A percentile compares a stretch with the other conserved stretches of the same genome.
These are phyloP conservation scores for Sporobolomyces phaffii DNA, from an alignment of 768 basidiomycete species.

Conservation along the genomic window DNA sequence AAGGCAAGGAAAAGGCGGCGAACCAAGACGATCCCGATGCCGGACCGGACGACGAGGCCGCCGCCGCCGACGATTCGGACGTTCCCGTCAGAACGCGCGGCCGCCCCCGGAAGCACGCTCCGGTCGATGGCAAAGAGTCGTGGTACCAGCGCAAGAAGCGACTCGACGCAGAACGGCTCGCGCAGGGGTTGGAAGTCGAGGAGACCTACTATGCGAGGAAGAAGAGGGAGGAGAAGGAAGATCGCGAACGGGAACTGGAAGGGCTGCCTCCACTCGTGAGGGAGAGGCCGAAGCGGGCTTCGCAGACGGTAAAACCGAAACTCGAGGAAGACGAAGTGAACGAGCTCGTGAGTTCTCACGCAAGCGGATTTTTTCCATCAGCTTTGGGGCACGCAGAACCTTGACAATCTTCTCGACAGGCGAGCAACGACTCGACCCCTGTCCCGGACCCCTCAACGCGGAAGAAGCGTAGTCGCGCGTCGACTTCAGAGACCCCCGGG, in stretches of 20 bases:
- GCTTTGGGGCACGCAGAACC: no score
- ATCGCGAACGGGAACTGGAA: conserved; percentile 24
- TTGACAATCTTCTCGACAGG: no score
- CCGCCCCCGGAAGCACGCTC: conserved; percentile 25
- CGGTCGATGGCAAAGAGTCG: background rate
- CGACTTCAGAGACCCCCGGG: conserved; percentile 22
- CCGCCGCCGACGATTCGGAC: conserved; percentile 43
- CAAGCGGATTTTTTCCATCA: no score
- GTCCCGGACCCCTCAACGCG: background rate
- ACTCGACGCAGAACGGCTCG: conserved; percentile 1
- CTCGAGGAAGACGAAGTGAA: conserved; percentile 14
- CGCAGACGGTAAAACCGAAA: conserved; percentile 6
- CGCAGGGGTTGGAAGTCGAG: conserved; percentile 1
- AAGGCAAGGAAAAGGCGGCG: conserved; percentile 5
- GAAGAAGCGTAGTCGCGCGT: conserved; percentile 43
- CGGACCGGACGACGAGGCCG: background rate
- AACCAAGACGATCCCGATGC: background rate
- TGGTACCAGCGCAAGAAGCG: conserved; percentile 11
- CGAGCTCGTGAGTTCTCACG: background rate
- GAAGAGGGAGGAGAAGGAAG: conserved; percentile 34
- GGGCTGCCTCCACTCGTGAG: conserved; percentile 28
- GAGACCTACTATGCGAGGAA: conserved; percentile 38
- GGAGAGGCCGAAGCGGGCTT: conserved; percentile 33
- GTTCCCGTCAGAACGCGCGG: conserved; percentile 52
- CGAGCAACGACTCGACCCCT: no score